Evolutionary conservation across 495 filamentous ascomycete genomes (phyloP), one percentile per base, ranked within the genome.

Genomic region (Neurospora sp.): DNA sequence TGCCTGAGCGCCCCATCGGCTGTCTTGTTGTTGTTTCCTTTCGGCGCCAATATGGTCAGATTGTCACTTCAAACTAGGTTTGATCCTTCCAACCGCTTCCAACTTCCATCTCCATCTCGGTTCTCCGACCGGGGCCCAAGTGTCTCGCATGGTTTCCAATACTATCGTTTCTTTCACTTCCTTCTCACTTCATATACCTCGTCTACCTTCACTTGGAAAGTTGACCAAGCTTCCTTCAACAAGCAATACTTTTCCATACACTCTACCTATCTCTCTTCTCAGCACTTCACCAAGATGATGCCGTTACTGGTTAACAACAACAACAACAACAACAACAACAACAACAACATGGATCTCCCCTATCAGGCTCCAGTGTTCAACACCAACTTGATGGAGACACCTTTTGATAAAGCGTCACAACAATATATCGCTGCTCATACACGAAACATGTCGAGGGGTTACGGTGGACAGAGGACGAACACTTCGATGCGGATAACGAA

Each of bases 401-500:
- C 70, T 31, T 71, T 77, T 35, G 78, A 78, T 74, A 73, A 72
- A 20, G 73, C 53, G 39, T 44, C 44, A 37, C 53, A 65, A 18
- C 53, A 65, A 37, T 65, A 65, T 9, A 65, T 78, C 37, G 69
- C 78, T 35, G 78, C 78, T 71, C 79, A 81, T 61, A 77, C 81
- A 38, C 80, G 81, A n/a, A 78, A 83, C 61, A 78, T 80, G 71
- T 84, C 84, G 41, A 82, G 82, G 71, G 76, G 79, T 31, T 82
- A 81, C 39, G 78, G 74, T 73, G 78, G 79, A 68, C 85, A 85
- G 72, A 82, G 82, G 72, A 73, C 73, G 27, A 76, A 78, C 22
- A 80, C 78, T 27, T 77, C 83, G 73, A 85, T 88, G 78, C 85
- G 90, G 74, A 83, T 93, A 69, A 84, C 85, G 70, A 93, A 94